Conservation (phyloP, 2,329 filamentous ascomycete species). For the Talaromyces sp. region DNA sequence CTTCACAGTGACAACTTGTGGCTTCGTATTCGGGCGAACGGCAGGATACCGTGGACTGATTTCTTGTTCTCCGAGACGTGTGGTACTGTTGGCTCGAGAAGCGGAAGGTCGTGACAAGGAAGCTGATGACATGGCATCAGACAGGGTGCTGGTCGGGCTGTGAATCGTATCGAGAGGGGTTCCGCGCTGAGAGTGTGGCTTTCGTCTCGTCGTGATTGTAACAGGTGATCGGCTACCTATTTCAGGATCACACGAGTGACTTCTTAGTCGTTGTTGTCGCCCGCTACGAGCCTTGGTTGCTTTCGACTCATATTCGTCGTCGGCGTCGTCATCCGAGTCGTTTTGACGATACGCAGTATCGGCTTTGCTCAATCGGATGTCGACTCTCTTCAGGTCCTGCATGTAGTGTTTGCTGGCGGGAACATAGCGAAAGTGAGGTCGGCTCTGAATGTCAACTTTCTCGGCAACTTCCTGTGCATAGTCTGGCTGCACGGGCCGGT, state of each 20-base stretch:
- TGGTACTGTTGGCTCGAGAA: not conserved
- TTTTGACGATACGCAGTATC: constrained; percentile 8
- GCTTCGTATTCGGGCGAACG: constrained; percentile 23
- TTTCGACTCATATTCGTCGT: constrained; percentile 1
- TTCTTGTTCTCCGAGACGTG: constrained; percentile 6
- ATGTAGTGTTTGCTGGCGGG: constrained; percentile 28
- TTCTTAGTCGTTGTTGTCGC: constrained; percentile 1
- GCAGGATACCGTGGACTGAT: not conserved
- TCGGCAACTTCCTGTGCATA: constrained; percentile 31
- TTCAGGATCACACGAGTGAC: constrained; percentile 16
- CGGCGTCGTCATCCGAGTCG: constrained; percentile 7
- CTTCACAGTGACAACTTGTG: constrained; percentile 19
- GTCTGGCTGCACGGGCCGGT: constrained; percentile 32
- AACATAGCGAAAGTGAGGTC: constrained; percentile 32
- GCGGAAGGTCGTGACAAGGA: constrained; percentile 1
- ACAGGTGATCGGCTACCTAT: not conserved
- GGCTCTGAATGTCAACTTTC: constrained; percentile 17
- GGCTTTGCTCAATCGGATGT: constrained; percentile 16
- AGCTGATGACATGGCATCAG: constrained; percentile 4
- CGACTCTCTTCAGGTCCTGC: constrained; percentile 26
- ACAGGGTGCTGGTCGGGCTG: constrained; percentile 1
- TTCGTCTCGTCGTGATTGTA: not conserved
- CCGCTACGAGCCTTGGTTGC: not conserved
- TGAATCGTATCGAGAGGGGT: constrained; percentile 3
- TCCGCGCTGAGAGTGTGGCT: not conserved